Percentiles rank a stretch among this genome's conserved stretches.
Conservation (phyloP, 306 rosid species). For the Astragalus membranaceus region DNA sequence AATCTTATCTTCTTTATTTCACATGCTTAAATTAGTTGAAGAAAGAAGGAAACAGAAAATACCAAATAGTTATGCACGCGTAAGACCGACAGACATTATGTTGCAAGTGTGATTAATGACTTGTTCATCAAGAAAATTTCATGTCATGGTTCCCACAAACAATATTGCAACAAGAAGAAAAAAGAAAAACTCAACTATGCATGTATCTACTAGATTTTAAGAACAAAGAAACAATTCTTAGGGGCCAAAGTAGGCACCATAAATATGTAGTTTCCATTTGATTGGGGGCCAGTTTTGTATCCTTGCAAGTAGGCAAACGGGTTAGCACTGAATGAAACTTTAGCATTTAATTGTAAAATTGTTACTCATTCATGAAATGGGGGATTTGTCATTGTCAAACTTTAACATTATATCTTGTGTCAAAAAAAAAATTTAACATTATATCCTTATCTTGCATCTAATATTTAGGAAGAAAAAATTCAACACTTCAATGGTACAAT, state of each 20-base stretch:
- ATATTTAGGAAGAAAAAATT: neutral
- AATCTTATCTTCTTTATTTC: neutral
- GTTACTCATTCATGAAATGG: neutral
- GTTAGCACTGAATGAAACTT: constrained; percentile 22
- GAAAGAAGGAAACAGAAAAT: constrained; percentile 18
- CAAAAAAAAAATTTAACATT: neutral
- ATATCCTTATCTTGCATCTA: neutral
- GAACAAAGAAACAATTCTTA: constrained; percentile 28
- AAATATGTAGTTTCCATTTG: constrained; percentile 12
- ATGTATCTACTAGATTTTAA: constrained; percentile 29
- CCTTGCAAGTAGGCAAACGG: constrained; percentile 30
- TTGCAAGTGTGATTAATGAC: no score
- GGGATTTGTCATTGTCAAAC: neutral
- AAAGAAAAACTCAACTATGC: constrained; percentile 28
- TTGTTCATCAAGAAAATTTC: constrained; percentile 20
- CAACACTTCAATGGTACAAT: neutral
- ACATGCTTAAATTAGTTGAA: neutral
- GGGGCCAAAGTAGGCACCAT: constrained; percentile 8
- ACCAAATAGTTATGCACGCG: neutral
- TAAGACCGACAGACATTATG: no score
- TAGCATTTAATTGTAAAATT: neutral
- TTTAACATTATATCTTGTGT: neutral
- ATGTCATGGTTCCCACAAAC: constrained; percentile 34
- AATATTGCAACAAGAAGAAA: constrained; percentile 21
- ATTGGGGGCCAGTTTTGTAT: constrained; percentile 33